Evolutionary conservation across 139 green algal species (phyloP).

Genomic region (Auxenochlorella pyrenoidosa): DNA sequence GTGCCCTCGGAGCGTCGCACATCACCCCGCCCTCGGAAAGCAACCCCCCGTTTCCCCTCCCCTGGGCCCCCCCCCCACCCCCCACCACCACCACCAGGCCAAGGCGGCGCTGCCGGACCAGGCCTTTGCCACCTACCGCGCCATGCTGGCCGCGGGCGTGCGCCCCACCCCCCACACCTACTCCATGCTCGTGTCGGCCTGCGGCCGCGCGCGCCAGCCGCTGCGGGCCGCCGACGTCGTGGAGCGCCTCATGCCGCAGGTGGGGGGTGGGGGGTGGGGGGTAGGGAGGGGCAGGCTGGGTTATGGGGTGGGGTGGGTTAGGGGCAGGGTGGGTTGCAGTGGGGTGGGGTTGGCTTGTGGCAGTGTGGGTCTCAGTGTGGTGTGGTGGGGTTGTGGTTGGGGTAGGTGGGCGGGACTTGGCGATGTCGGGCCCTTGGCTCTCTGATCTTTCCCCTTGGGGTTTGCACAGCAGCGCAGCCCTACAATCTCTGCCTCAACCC

Average conservation of each 20-base stretch:
- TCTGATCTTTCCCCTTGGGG: no score
- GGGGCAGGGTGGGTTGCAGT: no score
- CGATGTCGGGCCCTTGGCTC: no score
- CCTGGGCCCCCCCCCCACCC: not conserved
- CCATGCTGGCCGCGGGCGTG: constrained; percentile 13
- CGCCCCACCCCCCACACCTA: constrained; percentile 20
- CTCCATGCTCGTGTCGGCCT: constrained; percentile 37
- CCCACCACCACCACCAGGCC: not conserved
- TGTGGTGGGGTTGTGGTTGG: no score
- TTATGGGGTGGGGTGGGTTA: not conserved
- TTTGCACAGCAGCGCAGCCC: no score
- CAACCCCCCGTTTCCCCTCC: no score
- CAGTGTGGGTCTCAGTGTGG: no score
- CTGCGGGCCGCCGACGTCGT: constrained; percentile 16
- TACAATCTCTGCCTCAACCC: no score
- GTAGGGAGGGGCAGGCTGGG: not conserved
- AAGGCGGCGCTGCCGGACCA: constrained; percentile 25
- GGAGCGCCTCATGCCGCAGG: constrained; percentile 38
- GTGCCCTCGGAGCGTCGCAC: no score
- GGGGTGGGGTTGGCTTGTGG: no score
- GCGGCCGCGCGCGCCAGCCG: constrained; percentile 8
- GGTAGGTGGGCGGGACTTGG: no score
- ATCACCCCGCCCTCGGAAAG: no score
- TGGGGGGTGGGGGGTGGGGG: not conserved
- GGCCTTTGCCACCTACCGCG: constrained; percentile 24